phyloP scores from a whole-genome alignment of 177 flowering plant genomes.

The Vitis hybrid region DNA sequence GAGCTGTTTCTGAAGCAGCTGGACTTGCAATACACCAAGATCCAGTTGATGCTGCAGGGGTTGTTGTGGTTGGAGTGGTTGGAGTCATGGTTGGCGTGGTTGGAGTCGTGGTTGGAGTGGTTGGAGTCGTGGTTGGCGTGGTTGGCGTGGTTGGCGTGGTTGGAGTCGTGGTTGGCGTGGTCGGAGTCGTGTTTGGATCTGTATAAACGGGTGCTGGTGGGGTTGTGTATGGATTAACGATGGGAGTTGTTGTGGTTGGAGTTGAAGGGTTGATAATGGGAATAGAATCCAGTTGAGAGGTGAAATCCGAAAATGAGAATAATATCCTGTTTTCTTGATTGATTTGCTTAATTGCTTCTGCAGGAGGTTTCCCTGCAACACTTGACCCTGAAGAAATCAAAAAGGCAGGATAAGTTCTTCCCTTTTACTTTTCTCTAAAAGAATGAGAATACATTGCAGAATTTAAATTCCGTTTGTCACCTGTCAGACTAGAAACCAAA shows the following conservation, averaged over 20 bases:
- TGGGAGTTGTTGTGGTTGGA: constrained; percentile 39
- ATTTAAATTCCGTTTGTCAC: not conserved
- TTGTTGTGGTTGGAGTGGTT: constrained; percentile 4
- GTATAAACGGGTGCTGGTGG: constrained; percentile 24
- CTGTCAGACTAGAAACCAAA: not conserved
- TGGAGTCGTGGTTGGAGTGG: constrained; percentile 4
- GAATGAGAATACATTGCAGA: not conserved
- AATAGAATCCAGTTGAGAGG: constrained; percentile 39
- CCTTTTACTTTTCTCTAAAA: not conserved
- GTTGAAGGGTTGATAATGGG: constrained; percentile 65
- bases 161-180: constrained; percentile 15
- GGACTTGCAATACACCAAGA: constrained; percentile 61
- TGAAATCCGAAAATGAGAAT: constrained; percentile 20
- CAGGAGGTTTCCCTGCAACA: constrained; percentile 29
- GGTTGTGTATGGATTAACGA: constrained; percentile 22
- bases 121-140: too few species aligned
- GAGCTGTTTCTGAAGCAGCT: constrained; percentile 50
- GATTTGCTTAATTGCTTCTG: constrained; percentile 23
- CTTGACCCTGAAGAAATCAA: constrained; percentile 44
- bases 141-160: constrained; percentile 16
- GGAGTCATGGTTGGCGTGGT: constrained; percentile 17
- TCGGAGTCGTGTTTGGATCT: constrained; percentile 13
- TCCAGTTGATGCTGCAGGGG: constrained; percentile 34
- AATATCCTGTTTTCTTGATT: constrained; percentile 15
- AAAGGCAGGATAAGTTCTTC: constrained; percentile 6